Conservation (phyloP, 108 stramenopile species). For the Bacterosira constricta region DNA sequence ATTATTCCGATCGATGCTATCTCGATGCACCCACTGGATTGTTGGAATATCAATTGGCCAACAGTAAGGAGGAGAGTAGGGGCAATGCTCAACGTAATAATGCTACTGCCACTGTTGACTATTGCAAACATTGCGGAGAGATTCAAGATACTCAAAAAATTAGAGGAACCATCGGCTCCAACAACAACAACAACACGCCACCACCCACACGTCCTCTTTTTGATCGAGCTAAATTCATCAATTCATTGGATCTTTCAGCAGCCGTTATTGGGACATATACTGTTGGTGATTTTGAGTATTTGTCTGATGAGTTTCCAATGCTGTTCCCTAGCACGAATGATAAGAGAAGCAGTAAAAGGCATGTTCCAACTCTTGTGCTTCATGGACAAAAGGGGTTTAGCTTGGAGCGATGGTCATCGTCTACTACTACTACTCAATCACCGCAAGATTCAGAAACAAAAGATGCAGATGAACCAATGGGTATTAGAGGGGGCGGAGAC, state of each 20-base stretch:
- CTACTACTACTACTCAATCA: background rate
- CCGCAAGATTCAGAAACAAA: background rate
- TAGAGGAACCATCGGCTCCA: background rate
- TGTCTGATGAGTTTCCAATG: constrained; percentile 31
- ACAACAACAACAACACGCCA: background rate
- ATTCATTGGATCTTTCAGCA: constrained; percentile 66
- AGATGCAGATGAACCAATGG: background rate
- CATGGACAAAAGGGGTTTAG: constrained; percentile 71
- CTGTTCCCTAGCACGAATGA: constrained; percentile 42
- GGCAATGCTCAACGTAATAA: too few relatives aligned
- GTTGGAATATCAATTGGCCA: constrained; percentile 25
- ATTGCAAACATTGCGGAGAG: constrained; percentile 50
- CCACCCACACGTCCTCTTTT: constrained; percentile 63
- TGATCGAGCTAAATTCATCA: constrained; percentile 61
- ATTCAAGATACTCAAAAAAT: background rate
- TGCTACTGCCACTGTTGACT: background rate
- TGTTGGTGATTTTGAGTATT: constrained; percentile 39
- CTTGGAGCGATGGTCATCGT: background rate
- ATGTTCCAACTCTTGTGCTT: constrained; percentile 72
- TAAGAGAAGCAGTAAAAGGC: constrained; percentile 2
- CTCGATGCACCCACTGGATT: constrained; percentile 47
- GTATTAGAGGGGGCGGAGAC: background rate
- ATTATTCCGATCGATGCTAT: constrained; percentile 51
- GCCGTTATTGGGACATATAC: constrained; percentile 73
- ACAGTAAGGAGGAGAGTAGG: too few relatives aligned